A percentile compares a stretch with the other conserved stretches of the same genome.
These are phyloP conservation scores for Drosera capensis DNA, from an alignment of 148 eudicot species.

Conservation along the genomic window DNA sequence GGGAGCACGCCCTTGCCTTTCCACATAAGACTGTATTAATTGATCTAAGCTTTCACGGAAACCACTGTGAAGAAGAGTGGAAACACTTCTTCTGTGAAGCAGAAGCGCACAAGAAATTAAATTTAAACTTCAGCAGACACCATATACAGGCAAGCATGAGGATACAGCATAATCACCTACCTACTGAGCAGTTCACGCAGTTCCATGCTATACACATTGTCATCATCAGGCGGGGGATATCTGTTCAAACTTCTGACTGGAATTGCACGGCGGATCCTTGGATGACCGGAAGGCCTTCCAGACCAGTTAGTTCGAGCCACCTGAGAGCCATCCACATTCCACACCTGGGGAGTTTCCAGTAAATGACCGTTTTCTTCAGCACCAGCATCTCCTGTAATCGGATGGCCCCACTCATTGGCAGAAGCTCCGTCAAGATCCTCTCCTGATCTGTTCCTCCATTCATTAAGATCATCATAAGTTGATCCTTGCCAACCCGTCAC, in stretches of 20 bases:
- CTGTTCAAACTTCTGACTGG: conserved; percentile 50
- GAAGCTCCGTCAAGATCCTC: conserved; percentile 23
- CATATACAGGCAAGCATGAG: too few relatives aligned
- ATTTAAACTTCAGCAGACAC: neutral
- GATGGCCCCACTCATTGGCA: conserved; percentile 31
- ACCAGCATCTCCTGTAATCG: conserved; percentile 22
- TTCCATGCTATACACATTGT: conserved; percentile 95
- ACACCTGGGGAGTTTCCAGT: conserved; percentile 27
- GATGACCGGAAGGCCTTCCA: conserved; percentile 43
- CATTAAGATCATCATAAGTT: conserved; percentile 29
- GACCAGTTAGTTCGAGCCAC: conserved; percentile 45
- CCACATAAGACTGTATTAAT: conserved; percentile 85
- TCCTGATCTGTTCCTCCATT: conserved; percentile 31
- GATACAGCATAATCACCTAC: conserved; percentile 17
- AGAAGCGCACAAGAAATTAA: conserved; percentile 6
- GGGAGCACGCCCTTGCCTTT: conserved; percentile 68
- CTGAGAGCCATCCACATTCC: conserved; percentile 41
- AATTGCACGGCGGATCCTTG: conserved; percentile 38
- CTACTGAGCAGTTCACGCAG: conserved; percentile 96
- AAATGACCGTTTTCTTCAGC: conserved; percentile 21
- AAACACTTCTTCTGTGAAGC: conserved; percentile 96
- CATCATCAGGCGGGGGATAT: conserved; percentile 91
- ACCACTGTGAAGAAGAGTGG: conserved; percentile 89
- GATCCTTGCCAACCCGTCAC: conserved; percentile 27
- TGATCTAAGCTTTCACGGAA: conserved; percentile 97